phyloP scores from a whole-genome alignment of 1,284 basidiomycete species.

The Melampsora larici-populina region DNA sequence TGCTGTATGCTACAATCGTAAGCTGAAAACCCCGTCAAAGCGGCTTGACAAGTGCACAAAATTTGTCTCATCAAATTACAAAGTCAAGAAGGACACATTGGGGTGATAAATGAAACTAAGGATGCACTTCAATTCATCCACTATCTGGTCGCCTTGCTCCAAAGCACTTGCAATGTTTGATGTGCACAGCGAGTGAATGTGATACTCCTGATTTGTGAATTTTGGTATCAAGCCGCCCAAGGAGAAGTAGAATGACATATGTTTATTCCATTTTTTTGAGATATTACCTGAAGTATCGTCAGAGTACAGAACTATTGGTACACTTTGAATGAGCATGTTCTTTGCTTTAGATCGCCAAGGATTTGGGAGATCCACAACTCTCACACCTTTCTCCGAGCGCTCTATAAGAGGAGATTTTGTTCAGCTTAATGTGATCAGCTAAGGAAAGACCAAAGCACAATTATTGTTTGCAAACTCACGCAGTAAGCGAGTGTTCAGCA shows the following conservation, averaged over 20 bases:
- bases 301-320: neutral
- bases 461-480: neutral
- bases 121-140: neutral
- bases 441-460: neutral
- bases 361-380: neutral
- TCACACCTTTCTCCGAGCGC: neutral
- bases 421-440: neutral
- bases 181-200: no score
- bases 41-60: no score
- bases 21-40: no score
- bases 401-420: neutral
- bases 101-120: no score
- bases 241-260: no score
- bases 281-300: neutral
- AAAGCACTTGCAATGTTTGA: neutral
- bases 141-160: slow-evolving; percentile 9
- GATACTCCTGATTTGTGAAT: slow-evolving; percentile 3
- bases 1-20: neutral
- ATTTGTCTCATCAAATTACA: no score
- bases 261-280: slow-evolving; percentile 18
- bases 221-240: neutral
- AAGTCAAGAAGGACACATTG: no score
- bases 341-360: neutral
- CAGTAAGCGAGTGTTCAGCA: neutral
- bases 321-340: neutral